Evolutionary conservation across 768 basidiomycete species (phyloP).

Genomic region (Solioccasus polychromus): DNA sequence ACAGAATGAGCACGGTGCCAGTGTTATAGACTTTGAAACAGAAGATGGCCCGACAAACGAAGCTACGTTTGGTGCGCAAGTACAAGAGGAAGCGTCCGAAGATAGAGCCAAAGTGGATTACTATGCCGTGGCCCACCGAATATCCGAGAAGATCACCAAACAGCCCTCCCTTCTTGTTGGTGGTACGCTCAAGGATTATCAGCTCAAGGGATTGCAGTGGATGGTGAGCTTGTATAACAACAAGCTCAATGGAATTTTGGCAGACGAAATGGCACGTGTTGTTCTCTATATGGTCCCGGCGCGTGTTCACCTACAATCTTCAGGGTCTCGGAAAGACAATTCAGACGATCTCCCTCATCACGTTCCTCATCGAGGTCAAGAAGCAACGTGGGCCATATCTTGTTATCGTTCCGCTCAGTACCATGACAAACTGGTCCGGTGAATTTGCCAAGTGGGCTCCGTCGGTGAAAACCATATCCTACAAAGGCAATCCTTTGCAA

Average conservation of each 20-base stretch:
- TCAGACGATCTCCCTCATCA: slow-evolving; percentile 91
- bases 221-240: slow-evolving; percentile 99
- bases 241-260: slow-evolving; percentile 89
- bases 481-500: slow-evolving; percentile 88
- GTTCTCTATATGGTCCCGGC: slow-evolving; percentile 1
- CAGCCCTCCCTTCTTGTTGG: slow-evolving; percentile 78
- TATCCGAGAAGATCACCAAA: slow-evolving; percentile 77
- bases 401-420: slow-evolving; percentile 92
- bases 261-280: slow-evolving; percentile 86
- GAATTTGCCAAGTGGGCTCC: slow-evolving; percentile 99
- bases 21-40: slow-evolving; percentile 46
- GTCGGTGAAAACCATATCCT: slow-evolving; percentile 69
- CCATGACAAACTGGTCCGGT: slow-evolving; percentile 95
- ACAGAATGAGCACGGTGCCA: slow-evolving; percentile 67
- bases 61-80: slow-evolving; percentile 86
- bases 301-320: slow-evolving; percentile 8
- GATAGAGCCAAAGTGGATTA: slow-evolving; percentile 85
- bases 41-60: slow-evolving; percentile 80
- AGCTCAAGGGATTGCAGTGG: slow-evolving; percentile 94
- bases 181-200: slow-evolving; percentile 92
- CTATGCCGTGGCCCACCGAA: slow-evolving; percentile 91
- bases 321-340: slow-evolving; percentile 96
- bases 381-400: slow-evolving; percentile 91
- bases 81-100: slow-evolving; percentile 55
- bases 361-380: slow-evolving; percentile 91